phyloP scores from a whole-genome alignment of 208 protist species.

The Trypanosoma melophagium region DNA sequence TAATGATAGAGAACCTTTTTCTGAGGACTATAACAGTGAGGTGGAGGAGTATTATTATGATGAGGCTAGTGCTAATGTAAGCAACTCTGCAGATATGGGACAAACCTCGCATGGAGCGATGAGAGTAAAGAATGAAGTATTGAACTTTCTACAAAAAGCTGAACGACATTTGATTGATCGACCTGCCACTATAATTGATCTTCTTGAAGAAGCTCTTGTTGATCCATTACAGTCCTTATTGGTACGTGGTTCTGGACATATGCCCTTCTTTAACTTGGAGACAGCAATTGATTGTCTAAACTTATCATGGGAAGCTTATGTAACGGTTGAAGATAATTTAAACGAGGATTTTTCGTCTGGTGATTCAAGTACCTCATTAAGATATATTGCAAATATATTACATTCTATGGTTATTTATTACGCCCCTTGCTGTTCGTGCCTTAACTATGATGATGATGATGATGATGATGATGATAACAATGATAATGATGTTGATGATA shows the following conservation, averaged over 20 bases:
- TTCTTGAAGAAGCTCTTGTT: slow-evolving; percentile 25
- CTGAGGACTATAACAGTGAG: neutral
- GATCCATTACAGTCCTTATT: slow-evolving; percentile 29
- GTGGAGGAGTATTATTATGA: neutral
- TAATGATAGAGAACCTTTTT: neutral
- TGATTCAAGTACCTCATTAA: slow-evolving; percentile 1
- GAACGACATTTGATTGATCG: slow-evolving; percentile 22
- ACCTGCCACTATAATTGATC: slow-evolving; percentile 25
- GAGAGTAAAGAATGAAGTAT: neutral
- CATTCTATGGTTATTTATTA: slow-evolving; percentile 8
- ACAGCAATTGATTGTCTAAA: slow-evolving; percentile 70
- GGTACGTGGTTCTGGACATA: slow-evolving; percentile 11
- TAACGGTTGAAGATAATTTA: slow-evolving; percentile 21
- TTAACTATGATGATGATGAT: neutral
- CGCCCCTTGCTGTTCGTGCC: slow-evolving; percentile 5
- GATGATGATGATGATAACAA: slow-evolving; percentile 2
- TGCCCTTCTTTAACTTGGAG: slow-evolving; percentile 61
- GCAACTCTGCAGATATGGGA: neutral
- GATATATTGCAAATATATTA: slow-evolving; percentile 24
- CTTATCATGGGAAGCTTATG: slow-evolving; percentile 66
- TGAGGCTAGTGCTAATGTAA: neutral
- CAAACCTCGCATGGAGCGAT: neutral
- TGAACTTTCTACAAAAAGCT: slow-evolving; percentile 15
- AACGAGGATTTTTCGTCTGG: slow-evolving; percentile 30
- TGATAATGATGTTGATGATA: neutral